phyloP scores from a whole-genome alignment of 768 basidiomycete genomes.

The Boletus coccyginus region DNA sequence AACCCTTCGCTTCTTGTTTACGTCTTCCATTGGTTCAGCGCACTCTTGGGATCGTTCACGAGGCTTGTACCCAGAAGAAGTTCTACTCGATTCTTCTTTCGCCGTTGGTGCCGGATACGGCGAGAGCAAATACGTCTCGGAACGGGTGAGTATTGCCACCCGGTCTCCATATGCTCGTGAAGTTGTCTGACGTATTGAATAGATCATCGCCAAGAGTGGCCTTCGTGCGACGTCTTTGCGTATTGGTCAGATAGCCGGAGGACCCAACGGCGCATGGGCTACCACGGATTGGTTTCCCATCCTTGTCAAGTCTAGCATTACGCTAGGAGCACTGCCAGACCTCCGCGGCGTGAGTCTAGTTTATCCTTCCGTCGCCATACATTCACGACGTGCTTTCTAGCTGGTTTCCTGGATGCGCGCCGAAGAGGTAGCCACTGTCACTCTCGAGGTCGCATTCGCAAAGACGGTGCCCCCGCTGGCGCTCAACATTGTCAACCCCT shows the following conservation, averaged over 20 bases:
- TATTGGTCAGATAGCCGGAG: conserved; percentile 35
- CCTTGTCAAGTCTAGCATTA: conserved; percentile 30
- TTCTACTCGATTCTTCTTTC: conserved; percentile 24
- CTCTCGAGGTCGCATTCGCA: conserved; percentile 34
- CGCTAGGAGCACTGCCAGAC: conserved; percentile 28
- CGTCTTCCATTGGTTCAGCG: conserved; percentile 22
- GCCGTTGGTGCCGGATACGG: conserved; percentile 36
- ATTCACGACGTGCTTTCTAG: conserved; percentile 13
- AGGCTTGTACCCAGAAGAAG: conserved; percentile 37
- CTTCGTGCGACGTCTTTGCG: conserved; percentile 28
- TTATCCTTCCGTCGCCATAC: neutral
- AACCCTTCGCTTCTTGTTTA: conserved; percentile 23
- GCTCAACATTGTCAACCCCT: conserved; percentile 39
- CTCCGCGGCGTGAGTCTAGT: conserved; percentile 28
- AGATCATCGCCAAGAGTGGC: conserved; percentile 28
- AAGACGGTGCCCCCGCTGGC: conserved; percentile 17
- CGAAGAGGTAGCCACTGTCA: conserved; percentile 32
- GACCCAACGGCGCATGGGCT: conserved; percentile 34
- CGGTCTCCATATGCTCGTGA: neutral
- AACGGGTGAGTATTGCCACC: conserved; percentile 23
- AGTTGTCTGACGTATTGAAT: neutral
- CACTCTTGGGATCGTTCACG: conserved; percentile 23
- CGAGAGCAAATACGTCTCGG: conserved; percentile 37
- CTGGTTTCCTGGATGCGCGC: conserved; percentile 37
- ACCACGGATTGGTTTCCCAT: conserved; percentile 36